A percentile compares a stretch with the other conserved stretches of the same genome.
phyloP scores from a whole-genome alignment of 164 flowering plant genomes.

The Cinnamomum micranthum region DNA sequence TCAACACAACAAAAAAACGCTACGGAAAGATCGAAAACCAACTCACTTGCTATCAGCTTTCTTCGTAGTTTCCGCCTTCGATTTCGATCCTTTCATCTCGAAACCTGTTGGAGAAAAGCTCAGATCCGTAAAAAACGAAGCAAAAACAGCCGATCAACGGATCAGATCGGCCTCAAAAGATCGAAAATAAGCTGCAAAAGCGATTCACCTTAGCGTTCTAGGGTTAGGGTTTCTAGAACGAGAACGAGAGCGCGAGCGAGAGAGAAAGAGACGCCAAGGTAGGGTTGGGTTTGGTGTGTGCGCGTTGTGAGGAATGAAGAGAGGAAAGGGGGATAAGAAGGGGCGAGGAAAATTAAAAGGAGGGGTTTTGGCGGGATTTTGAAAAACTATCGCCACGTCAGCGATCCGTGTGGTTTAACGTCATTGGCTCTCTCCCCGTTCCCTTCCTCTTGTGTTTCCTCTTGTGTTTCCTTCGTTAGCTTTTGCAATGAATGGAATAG shows the following conservation, averaged over 20 bases:
- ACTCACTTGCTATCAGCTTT: constrained; percentile 35
- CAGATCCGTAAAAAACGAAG: constrained; percentile 6
- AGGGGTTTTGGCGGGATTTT: constrained; percentile 32
- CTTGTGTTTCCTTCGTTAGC: not conserved
- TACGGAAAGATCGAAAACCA: not conserved
- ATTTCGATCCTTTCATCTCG: constrained; percentile 27
- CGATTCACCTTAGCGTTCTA: constrained; percentile 1
- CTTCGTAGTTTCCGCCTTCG: constrained; percentile 22
- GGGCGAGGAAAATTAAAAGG: not conserved
- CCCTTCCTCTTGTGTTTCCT: not conserved
- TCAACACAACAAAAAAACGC: not conserved
- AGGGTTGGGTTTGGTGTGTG: not conserved
- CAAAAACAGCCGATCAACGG: not conserved
- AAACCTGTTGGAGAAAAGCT: constrained; percentile 14
- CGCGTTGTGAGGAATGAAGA: constrained; percentile 1
- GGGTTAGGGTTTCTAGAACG: constrained; percentile 14
- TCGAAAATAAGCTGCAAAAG: not conserved
- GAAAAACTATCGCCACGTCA: constrained; percentile 23
- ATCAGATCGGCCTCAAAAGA: constrained; percentile 2
- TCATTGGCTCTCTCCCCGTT: constrained; percentile 8
- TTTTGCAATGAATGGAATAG: not conserved
- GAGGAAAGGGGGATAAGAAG: constrained; percentile 16
- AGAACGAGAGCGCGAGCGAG: not conserved
- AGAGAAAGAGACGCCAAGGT: not conserved
- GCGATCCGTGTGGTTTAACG: constrained; percentile 21